A percentile compares a stretch with the other conserved stretches of the same genome.
phyloP scores from a whole-genome alignment of 441 rosid species.

The Populus hybrid region DNA sequence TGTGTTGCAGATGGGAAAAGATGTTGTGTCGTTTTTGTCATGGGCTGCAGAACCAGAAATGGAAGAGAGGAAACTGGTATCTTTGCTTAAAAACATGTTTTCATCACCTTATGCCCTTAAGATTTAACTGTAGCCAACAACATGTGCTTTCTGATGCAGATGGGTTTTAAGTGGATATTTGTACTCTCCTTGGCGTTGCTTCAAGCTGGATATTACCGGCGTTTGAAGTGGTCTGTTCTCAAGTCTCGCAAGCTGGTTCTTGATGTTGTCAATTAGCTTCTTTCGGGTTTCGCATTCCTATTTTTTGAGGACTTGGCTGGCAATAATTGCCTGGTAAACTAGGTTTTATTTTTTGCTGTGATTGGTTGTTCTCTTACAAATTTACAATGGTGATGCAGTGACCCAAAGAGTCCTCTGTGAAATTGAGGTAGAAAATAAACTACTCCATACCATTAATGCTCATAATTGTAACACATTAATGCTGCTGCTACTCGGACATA shows the following conservation, averaged over 20 bases:
- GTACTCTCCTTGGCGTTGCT: constrained; percentile 92
- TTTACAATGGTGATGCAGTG: constrained; percentile 21
- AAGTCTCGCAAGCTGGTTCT: constrained; percentile 90
- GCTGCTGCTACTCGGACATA: not conserved
- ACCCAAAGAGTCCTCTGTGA: constrained; percentile 22
- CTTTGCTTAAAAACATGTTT: constrained; percentile 5
- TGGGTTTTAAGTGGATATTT: constrained; percentile 99
- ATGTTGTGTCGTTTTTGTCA: constrained; percentile 81
- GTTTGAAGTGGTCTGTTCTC: constrained; percentile 89
- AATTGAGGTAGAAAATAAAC: constrained; percentile 39
- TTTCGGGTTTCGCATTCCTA: constrained; percentile 2
- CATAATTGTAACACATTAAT: not conserved
- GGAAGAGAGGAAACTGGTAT: constrained; percentile 99
- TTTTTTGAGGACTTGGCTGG: constrained; percentile 16
- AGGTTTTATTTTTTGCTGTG: constrained; percentile 29
- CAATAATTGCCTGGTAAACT: constrained; percentile 38
- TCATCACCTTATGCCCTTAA: not conserved
- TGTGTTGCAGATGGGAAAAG: constrained; percentile 93
- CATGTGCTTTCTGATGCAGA: constrained; percentile 44
- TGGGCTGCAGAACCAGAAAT: constrained; percentile 99
- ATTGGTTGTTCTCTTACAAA: constrained; percentile 19
- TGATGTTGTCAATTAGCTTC: constrained; percentile 86
- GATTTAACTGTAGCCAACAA: not conserved
- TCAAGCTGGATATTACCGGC: constrained; percentile 91
- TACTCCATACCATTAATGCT: not conserved